Base-by-base conservation (phyloP, 176 grass and related monocot genomes). In the Calamus simplicifolius region DNA sequence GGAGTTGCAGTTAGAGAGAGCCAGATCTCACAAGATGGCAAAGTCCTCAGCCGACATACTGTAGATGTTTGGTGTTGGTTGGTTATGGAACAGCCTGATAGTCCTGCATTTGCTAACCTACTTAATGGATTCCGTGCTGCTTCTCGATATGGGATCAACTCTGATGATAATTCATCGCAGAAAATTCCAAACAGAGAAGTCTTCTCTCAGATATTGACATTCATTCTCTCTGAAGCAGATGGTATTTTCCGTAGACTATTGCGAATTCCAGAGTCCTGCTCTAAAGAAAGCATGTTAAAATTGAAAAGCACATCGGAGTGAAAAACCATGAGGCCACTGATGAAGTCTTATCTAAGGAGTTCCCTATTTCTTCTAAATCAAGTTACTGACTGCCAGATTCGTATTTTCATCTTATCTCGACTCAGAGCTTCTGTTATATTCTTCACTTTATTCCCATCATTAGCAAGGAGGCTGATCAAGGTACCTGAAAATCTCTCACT, bases 61-160 rank as follows among this genome's bases (percentile, higher is more conserved):
- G 69, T 88, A 80, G 85, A 68, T 77, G 74, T 91, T 69, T 97
- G 93, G 93, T 85, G 84, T 67, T 85, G 83, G 76, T 55, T 88
- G 80, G 87, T 82, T 76, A 77, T 77, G 68, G 75, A 97, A 68
- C 68, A 97, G 52, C 87, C 87, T 62, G 81, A 78, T 58, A 49
- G 63, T 59, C 69, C 84, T 56, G 72, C 61, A 29, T 38, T 97
- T 53, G 25, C 19, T 57, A 91, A 77, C 54, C 60, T 97, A 29
- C 66, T 97, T 63, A 91, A 91, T 79, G 85, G 71, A 63, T 97
- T 82, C 54, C 78, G 57, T 7, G 73, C 81, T 70, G 86, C 90
- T 57, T 89, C 82, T 70, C 77, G 27, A 69, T 84, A 76, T 81
- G 90, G 82, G 26, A 38, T 91, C 58, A 64, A 77, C 16, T 84